phyloP scores from a whole-genome alignment of 805 yeast species.

The Wickerhamomyces chaumierensis region DNA sequence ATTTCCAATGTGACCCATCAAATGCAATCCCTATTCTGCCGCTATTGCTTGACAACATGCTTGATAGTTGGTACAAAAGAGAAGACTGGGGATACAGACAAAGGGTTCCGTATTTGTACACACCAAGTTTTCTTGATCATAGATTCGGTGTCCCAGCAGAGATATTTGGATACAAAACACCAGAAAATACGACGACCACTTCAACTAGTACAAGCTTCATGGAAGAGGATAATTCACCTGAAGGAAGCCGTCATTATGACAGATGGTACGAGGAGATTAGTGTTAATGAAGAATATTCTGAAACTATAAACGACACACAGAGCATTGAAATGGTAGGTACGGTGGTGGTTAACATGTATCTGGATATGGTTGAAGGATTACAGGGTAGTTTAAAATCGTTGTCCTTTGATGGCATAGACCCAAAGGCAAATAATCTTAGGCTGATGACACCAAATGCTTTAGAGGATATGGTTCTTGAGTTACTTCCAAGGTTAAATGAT shows the following conservation, averaged over 20 bases:
- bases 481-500: constrained; percentile 3
- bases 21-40: constrained; percentile 40
- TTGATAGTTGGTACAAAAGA: constrained; percentile 33
- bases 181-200: background rate
- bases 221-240: constrained; percentile 3
- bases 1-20: constrained; percentile 25
- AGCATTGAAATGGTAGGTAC: constrained; percentile 21
- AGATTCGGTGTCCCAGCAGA: constrained; percentile 22
- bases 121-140: constrained; percentile 32
- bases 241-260: constrained; percentile 15
- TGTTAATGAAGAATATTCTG: constrained; percentile 39
- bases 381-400: constrained; percentile 15
- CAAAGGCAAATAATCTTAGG: background rate
- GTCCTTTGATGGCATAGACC: background rate
- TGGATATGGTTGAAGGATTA: constrained; percentile 4
- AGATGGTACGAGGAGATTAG: constrained; percentile 38
- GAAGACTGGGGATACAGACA: constrained; percentile 18
- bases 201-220: too few relatives aligned
- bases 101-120: constrained; percentile 46
- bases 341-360: constrained; percentile 7
- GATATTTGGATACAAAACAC: constrained; percentile 7
- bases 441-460: background rate
- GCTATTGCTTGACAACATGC: constrained; percentile 43
- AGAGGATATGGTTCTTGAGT: constrained; percentile 3
- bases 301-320: constrained; percentile 25